Evolutionary conservation across 1,284 basidiomycete species (phyloP).

Genomic region (Volvariella surrecta): DNA sequence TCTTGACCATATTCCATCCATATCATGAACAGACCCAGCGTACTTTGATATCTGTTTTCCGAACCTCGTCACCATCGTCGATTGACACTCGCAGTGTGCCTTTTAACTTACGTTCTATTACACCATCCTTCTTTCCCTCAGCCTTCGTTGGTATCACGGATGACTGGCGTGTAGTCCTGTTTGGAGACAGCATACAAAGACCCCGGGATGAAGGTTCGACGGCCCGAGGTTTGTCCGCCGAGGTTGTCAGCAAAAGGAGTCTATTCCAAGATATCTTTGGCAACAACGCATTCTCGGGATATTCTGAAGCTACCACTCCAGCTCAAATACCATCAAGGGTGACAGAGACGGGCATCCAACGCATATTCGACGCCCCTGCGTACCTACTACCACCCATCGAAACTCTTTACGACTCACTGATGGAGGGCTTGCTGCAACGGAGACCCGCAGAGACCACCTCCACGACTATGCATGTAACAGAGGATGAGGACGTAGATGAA

Average conservation of each 20-base stretch:
- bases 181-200: conserved; percentile 46
- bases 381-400: conserved; percentile 78
- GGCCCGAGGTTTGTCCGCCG: conserved; percentile 33
- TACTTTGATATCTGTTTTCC: conserved; percentile 40
- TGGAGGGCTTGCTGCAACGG: conserved; percentile 23
- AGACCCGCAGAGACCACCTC: conserved; percentile 40
- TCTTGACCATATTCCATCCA: conserved; percentile 48
- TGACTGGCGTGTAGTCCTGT: conserved; percentile 51
- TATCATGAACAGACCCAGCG: conserved; percentile 20
- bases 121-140: conserved; percentile 38
- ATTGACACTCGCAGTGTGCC: conserved; percentile 40
- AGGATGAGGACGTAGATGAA: conserved; percentile 30
- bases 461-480: conserved; percentile 12
- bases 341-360: conserved; percentile 31
- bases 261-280: conserved; percentile 86
- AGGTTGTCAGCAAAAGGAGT: conserved; percentile 37
- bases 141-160: conserved; percentile 60
- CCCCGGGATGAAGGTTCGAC: conserved; percentile 32
- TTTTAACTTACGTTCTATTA: conserved; percentile 45
- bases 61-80: conserved; percentile 34
- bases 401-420: conserved; percentile 65
- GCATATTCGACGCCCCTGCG: conserved; percentile 65
- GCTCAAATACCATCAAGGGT: conserved; percentile 1
- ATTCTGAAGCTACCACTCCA: conserved; percentile 12
- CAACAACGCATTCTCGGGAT: conserved; percentile 44